phyloP scores from a whole-genome alignment of 352 stramenopile species.

The Phytophthora crassamura region DNA sequence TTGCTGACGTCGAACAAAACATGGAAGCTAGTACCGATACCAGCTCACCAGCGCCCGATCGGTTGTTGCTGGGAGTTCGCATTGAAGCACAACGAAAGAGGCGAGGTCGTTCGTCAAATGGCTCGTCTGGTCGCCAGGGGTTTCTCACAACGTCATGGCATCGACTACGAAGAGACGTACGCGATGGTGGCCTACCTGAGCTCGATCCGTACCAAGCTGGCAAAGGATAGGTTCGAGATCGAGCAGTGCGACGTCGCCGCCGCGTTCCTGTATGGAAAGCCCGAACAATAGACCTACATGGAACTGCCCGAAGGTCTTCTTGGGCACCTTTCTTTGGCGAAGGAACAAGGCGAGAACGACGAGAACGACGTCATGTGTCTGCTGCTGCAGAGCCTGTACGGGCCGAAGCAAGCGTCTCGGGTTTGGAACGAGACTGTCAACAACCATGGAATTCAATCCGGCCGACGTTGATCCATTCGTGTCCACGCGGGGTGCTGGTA shows the following conservation, averaged over 20 bases:
- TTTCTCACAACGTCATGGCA: too few species aligned
- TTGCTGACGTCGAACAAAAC: constrained; percentile 18
- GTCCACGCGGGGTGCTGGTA: constrained; percentile 16
- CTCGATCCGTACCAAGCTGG: neutral
- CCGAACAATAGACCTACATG: too few species aligned
- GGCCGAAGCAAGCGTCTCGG: too few species aligned
- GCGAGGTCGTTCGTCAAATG: neutral
- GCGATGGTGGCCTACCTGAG: neutral
- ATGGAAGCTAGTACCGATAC: constrained; percentile 11
- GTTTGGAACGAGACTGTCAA: constrained; percentile 25
- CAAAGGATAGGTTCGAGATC: neutral
- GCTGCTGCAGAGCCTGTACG: too few species aligned
- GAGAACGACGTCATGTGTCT: too few species aligned
- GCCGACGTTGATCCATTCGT: constrained; percentile 19
- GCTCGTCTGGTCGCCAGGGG: neutral
- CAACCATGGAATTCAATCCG: constrained; percentile 24
- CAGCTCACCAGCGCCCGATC: constrained; percentile 9
- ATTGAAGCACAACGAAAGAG: constrained; percentile 9
- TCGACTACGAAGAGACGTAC: too few species aligned
- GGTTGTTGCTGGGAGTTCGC: constrained; percentile 2
- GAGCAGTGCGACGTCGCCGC: too few species aligned
- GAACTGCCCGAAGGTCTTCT: too few species aligned
- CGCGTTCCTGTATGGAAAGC: too few species aligned
- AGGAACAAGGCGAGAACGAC: too few species aligned
- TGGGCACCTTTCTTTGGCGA: too few species aligned